Conservation (phyloP, 441 rosid genomes). For the Corymbia citriodora region DNA sequence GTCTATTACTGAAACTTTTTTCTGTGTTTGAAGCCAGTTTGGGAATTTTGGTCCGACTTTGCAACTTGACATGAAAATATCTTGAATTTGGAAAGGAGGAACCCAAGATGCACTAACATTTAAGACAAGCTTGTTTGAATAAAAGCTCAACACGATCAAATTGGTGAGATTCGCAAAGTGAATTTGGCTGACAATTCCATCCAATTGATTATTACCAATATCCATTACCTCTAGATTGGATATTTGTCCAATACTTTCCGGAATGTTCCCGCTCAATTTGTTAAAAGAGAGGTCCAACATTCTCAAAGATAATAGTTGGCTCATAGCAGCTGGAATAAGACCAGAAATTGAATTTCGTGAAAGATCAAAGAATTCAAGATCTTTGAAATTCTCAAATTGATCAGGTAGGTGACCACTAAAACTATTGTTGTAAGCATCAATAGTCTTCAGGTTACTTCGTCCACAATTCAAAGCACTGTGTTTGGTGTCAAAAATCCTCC, state of each 20-base stretch:
- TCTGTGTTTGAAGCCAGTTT: not conserved
- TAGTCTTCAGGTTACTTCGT: rapidly evolving
- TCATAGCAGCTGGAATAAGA: rapidly evolving
- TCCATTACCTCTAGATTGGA: not conserved
- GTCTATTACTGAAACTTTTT: rapidly evolving
- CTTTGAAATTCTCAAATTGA: not conserved
- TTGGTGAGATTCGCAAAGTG: not conserved
- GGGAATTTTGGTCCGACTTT: not conserved
- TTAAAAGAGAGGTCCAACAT: not conserved
- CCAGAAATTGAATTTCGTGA: not conserved
- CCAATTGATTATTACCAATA: not conserved
- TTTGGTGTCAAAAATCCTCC: not conserved
- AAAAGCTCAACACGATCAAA: rapidly evolving
- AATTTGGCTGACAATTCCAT: not conserved
- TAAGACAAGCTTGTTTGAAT: rapidly evolving
- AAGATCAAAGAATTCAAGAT: not conserved
- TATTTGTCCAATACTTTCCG: not conserved
- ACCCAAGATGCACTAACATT: not conserved
- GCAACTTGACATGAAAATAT: not conserved
- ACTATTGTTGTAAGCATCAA: rapidly evolving
- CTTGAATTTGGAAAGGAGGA: not conserved
- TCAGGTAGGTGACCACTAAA: not conserved
- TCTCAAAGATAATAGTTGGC: not conserved
- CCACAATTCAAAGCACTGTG: not conserved
- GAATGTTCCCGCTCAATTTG: not conserved